Evolutionary conservation across 805 yeast species (phyloP).

Genomic region (Lachancea sp.): DNA sequence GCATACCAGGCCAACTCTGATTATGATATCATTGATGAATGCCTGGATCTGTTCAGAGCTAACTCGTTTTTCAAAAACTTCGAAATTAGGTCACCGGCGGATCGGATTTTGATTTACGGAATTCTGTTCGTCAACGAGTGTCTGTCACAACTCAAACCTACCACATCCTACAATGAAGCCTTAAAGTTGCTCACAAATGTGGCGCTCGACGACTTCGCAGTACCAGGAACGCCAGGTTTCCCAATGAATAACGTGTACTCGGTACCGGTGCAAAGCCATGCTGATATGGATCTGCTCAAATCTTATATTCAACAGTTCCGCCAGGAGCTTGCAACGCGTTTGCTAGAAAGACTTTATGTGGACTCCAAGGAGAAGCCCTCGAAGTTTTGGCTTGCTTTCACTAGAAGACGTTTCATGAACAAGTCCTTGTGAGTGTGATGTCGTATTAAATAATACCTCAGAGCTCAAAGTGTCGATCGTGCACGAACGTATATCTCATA

Average conservation of each 20-base stretch:
- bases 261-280: slow-evolving; percentile 63
- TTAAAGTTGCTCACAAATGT: slow-evolving; percentile 67
- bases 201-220: slow-evolving; percentile 77
- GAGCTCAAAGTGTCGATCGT: too few species aligned
- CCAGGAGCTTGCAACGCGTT: slow-evolving; percentile 82
- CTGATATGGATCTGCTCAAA: slow-evolving; percentile 73
- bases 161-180: slow-evolving; percentile 52
- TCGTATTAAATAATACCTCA: background rate
- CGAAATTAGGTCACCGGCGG: slow-evolving; percentile 94
- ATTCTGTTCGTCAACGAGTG: slow-evolving; percentile 85
- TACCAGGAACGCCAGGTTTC: slow-evolving; percentile 95
- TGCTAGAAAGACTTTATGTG: slow-evolving; percentile 64
- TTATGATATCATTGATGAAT: slow-evolving; percentile 90
- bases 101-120: slow-evolving; percentile 88
- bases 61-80: slow-evolving; percentile 95
- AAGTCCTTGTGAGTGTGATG: slow-evolving; percentile 41
- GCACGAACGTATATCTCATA: background rate
- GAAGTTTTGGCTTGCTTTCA: slow-evolving; percentile 93
- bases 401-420: slow-evolving; percentile 94
- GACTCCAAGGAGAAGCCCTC: slow-evolving; percentile 61
- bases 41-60: slow-evolving; percentile 86
- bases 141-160: slow-evolving; percentile 50
- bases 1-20: slow-evolving; percentile 69
- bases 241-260: slow-evolving; percentile 75
- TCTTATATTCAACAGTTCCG: slow-evolving; percentile 86